phyloP scores from a whole-genome alignment of 1,284 basidiomycete genomes.

The Afroboletus lepidellus region DNA sequence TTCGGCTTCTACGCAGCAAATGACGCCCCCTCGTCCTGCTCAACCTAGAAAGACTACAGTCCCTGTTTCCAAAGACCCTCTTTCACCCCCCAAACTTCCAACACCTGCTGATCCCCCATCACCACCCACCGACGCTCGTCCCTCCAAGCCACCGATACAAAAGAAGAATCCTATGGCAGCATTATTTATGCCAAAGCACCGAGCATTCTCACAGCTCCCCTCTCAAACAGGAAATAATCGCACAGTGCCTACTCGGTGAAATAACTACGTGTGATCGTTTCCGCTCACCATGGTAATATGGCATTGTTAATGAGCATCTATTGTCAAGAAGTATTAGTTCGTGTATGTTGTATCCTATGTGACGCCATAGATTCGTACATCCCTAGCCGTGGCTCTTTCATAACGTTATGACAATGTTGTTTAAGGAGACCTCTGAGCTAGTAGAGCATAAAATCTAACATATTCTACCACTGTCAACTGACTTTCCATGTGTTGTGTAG shows the following conservation, averaged over 20 bases:
- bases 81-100: slow-evolving; percentile 16
- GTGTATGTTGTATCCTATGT: slow-evolving; percentile 18
- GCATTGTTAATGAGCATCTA: slow-evolving; percentile 12
- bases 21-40: slow-evolving; percentile 9
- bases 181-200: slow-evolving; percentile 74
- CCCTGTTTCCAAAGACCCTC: slow-evolving; percentile 15
- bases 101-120: slow-evolving; percentile 17
- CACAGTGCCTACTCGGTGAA: slow-evolving; percentile 26
- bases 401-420: slow-evolving; percentile 9
- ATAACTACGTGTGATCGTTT: not conserved
- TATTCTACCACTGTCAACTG: slow-evolving; percentile 22
- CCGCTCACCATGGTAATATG: not conserved
- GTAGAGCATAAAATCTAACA: slow-evolving; percentile 3
- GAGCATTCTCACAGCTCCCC: slow-evolving; percentile 60
- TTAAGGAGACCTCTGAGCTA: not conserved
- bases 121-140: slow-evolving; percentile 22
- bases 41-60: slow-evolving; percentile 14
- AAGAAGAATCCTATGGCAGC: slow-evolving; percentile 67
- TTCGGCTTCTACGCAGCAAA: slow-evolving; percentile 16
- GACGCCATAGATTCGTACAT: slow-evolving; percentile 14
- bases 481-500: slow-evolving; percentile 68
- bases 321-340: slow-evolving; percentile 1
- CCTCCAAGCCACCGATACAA: slow-evolving; percentile 37
- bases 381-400: not conserved
- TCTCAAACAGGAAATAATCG: slow-evolving; percentile 27